These are phyloP conservation scores for Aegilops sharonensis DNA, from an alignment of 176 grass and related monocot genomes.

Conservation along the genomic window DNA sequence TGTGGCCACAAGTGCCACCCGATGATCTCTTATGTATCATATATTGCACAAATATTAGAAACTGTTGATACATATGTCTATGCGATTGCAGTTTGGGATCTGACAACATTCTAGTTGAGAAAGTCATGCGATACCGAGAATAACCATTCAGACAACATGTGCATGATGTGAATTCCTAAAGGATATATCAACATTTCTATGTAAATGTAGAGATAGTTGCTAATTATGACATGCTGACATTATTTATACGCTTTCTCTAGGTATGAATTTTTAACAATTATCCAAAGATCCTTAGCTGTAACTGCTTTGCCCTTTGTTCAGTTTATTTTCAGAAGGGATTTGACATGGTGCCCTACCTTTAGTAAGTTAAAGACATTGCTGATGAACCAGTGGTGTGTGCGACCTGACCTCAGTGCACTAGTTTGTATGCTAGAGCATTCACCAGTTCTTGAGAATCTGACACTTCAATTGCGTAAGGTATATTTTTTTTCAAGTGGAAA, in stretches of 20 bases:
- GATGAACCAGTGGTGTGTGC: not conserved
- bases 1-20: not conserved
- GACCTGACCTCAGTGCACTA: not conserved
- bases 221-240: not conserved
- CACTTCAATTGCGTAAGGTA: not conserved
- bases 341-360: not conserved
- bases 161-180: not conserved
- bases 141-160: not conserved
- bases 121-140: not conserved
- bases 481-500: not conserved
- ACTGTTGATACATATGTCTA: not conserved
- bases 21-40: not conserved
- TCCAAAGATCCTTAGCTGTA: not conserved
- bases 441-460: not conserved
- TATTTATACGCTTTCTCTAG: not conserved
- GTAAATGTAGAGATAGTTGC: not conserved
- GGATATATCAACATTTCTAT: not conserved
- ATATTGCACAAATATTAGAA: not conserved
- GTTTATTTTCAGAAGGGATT: constrained; percentile 18
- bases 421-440: not conserved
- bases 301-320: not conserved
- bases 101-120: not conserved
- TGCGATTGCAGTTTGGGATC: not conserved
- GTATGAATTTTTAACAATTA: not conserved
- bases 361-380: not conserved